These are phyloP conservation scores for Cornus kousa DNA, from an alignment of 148 eudicot genomes.

Conservation along the genomic window DNA sequence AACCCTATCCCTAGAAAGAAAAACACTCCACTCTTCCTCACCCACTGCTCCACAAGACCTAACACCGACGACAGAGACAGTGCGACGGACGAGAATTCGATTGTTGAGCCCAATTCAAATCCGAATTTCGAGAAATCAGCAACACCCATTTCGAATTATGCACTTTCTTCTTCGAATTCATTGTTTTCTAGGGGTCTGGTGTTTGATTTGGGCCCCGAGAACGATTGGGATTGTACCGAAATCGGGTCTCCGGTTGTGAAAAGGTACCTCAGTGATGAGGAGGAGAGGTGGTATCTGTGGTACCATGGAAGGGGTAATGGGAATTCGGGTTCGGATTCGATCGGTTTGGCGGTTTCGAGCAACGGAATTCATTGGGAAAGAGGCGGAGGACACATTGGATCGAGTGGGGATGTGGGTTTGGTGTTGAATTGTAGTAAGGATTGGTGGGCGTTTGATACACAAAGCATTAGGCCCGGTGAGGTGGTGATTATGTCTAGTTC, in stretches of 20 bases:
- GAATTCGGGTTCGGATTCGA: slow-evolving; percentile 32
- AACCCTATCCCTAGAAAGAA: slow-evolving; percentile 24
- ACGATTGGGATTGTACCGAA: slow-evolving; percentile 70
- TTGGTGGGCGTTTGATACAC: slow-evolving; percentile 95
- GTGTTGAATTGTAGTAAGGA: slow-evolving; percentile 65
- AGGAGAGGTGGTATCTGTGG: slow-evolving; percentile 96
- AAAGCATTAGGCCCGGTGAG: slow-evolving; percentile 58
- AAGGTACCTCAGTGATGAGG: slow-evolving; percentile 74
- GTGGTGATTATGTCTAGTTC: slow-evolving; percentile 78
- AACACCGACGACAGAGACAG: slow-evolving; percentile 32
- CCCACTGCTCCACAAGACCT: slow-evolving; percentile 53
- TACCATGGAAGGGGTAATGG: slow-evolving; percentile 56
- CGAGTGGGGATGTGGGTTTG: slow-evolving; percentile 51
- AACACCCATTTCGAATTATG: slow-evolving; percentile 22
- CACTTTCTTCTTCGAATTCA: slow-evolving; percentile 27
- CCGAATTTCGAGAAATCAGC: slow-evolving; percentile 14
- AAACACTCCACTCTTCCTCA: slow-evolving; percentile 18
- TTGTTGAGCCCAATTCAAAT: slow-evolving; percentile 12
- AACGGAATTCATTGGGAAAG: slow-evolving; percentile 89
- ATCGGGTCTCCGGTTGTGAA: slow-evolving; percentile 87
- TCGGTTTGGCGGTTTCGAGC: slow-evolving; percentile 79
- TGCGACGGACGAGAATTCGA: slow-evolving; percentile 27
- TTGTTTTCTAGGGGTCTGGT: slow-evolving; percentile 57
- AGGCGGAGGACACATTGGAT: slow-evolving; percentile 36
- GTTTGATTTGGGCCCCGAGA: slow-evolving; percentile 55